A percentile compares a stretch with the other conserved stretches of the same genome.
phyloP scores from a whole-genome alignment of 2,329 filamentous ascomycete species.

The Stachybotrys elegans region DNA sequence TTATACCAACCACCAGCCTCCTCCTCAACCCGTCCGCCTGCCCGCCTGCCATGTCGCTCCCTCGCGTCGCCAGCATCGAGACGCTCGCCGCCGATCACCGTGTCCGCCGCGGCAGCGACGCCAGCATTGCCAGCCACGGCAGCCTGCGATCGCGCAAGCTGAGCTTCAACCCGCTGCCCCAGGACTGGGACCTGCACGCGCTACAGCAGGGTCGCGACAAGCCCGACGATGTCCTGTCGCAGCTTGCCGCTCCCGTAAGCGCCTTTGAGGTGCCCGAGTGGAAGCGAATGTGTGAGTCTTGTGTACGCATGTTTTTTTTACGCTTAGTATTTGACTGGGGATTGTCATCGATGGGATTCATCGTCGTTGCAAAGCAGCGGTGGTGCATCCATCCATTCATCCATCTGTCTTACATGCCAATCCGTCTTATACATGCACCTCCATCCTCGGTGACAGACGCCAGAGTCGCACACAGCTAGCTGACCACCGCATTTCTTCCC shows the following conservation, averaged over 20 bases:
- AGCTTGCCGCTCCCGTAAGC: slow-evolving; percentile 43
- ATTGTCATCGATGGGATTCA: no score
- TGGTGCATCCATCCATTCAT: no score
- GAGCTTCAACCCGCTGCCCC: slow-evolving; percentile 50
- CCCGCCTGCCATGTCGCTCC: slow-evolving; percentile 49
- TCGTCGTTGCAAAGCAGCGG: no score
- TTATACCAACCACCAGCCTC: no score
- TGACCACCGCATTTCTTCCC: not conserved
- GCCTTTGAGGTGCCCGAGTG: slow-evolving; percentile 51
- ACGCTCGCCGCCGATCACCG: slow-evolving; percentile 37
- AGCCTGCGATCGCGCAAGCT: slow-evolving; percentile 43
- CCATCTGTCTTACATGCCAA: not conserved
- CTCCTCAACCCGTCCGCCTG: no score
- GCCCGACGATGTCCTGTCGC: slow-evolving; percentile 27
- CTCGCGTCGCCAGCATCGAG: slow-evolving; percentile 48
- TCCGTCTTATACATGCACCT: not conserved
- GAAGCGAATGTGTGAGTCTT: slow-evolving; percentile 46
- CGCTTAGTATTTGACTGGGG: no score
- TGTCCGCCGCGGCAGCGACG: slow-evolving; percentile 35
- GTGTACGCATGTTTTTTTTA: no score
- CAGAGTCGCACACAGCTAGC: not conserved
- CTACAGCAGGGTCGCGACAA: slow-evolving; percentile 13
- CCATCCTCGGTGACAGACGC: not conserved
- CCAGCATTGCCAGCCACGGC: slow-evolving; percentile 41
- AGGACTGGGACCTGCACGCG: slow-evolving; percentile 41